Percentiles rank a stretch among this genome's conserved stretches.
Evolutionary conservation across 2,329 filamentous ascomycete species (phyloP).

Genomic region (Colletotrichum godetiae): DNA sequence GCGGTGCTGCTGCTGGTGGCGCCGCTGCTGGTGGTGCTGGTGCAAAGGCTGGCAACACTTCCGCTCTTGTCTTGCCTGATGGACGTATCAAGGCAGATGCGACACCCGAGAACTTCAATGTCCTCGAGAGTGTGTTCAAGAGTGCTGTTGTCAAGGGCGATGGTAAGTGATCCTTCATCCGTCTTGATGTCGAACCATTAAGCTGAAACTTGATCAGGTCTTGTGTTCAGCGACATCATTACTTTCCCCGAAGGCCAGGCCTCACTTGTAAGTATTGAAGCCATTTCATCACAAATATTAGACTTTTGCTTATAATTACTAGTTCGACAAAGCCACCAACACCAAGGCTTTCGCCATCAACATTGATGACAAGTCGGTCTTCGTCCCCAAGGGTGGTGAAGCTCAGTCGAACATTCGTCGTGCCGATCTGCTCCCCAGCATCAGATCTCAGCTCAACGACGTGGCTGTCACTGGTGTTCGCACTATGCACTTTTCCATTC

Average conservation of each 20-base stretch:
- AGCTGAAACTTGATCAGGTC: constrained; percentile 1
- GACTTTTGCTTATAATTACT: background rate
- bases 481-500: constrained; percentile 58
- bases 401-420: constrained; percentile 57
- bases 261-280: constrained; percentile 19
- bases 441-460: constrained; percentile 49
- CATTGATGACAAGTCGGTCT: constrained; percentile 54
- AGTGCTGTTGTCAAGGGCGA: constrained; percentile 42
- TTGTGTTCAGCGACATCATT: constrained; percentile 34
- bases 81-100: constrained; percentile 37
- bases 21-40: background rate
- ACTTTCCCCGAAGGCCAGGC: constrained; percentile 32
- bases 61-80: constrained; percentile 35
- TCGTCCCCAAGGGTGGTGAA: constrained; percentile 47
- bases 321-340: constrained; percentile 36
- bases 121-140: constrained; percentile 38
- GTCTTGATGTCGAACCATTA: no score
- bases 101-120: constrained; percentile 37
- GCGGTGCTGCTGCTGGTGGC: background rate
- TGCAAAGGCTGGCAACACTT: no score
- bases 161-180: constrained; percentile 10
- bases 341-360: constrained; percentile 38
- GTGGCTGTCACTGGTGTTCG: constrained; percentile 54
- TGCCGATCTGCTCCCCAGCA: constrained; percentile 54
- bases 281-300: background rate